Base-by-base conservation (phyloP, 2,329 filamentous ascomycete species). In the Colletotrichum sp. region DNA sequence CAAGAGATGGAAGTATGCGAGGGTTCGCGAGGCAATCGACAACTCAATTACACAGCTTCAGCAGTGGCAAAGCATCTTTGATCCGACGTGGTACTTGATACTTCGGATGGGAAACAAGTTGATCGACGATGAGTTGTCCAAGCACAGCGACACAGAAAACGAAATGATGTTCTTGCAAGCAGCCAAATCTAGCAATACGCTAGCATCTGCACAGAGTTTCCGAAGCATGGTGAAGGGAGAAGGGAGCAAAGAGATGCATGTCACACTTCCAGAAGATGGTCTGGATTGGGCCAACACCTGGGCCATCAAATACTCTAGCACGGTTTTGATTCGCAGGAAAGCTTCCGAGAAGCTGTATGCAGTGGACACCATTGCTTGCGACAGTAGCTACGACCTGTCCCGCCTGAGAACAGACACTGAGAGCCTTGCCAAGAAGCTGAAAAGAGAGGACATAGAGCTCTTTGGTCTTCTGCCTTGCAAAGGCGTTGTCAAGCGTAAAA, bases 1-100 rank as follows among this genome's bases (percentile, higher is more conserved):
- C 2, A 34, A 14, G 13, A 52, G 7, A 10, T 55, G 26, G 64
- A 36, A 66, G 3, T 66, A 66, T 7, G 28, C 38, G 0, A 4
- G 18, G 2, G 1, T 55, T 24, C 64, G 64, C 1, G 64, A 66
- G 7, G 43, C 26, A 3, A 66, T 66, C 28, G 43, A 66, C 12
- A 0, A 66, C 13, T 52, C 64, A 2, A 55, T 66, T n/a, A 2
- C 28, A 0, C n/a, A 66, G 10, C 43, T 66, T 6, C 64, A 66
- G 13, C 38, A 55, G 2, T 56, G 64, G 64, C 64, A 66, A 4
- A 56, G 2, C 1, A 12, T 66, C 2, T 66, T 66, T 24, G 64
- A 66, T 18, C 64, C 64, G 7, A 66, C 38, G 7, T 66, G 64
- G 64, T 66, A 55, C 3, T 12, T 66, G n/a, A 66, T 66, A 13